Conservation (phyloP, 495 filamentous ascomycete genomes). For the Hypoxylon perforatum region DNA sequence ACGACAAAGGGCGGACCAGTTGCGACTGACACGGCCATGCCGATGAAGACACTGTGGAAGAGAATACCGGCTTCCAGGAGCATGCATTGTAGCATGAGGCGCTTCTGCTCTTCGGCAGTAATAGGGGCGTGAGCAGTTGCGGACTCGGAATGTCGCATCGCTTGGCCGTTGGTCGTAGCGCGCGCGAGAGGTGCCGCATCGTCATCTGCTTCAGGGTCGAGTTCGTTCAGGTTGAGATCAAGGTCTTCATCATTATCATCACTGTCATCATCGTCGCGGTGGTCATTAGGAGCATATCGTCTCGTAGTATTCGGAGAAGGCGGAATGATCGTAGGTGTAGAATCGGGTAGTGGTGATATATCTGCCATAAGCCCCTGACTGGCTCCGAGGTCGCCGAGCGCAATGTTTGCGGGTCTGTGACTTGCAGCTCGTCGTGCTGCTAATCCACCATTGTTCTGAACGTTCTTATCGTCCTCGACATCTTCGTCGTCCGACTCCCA, state of each 20-base stretch:
- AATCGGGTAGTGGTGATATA: constrained; percentile 59
- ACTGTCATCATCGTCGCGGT: constrained; percentile 23
- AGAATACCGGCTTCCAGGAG: constrained; percentile 87
- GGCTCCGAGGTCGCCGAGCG: constrained; percentile 56
- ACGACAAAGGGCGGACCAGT: constrained; percentile 81
- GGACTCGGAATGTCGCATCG: constrained; percentile 43
- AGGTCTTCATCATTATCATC: constrained; percentile 56
- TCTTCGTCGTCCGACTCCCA: constrained; percentile 55
- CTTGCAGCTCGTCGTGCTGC: constrained; percentile 38
- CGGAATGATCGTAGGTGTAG: constrained; percentile 46
- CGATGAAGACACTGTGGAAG: constrained; percentile 89
- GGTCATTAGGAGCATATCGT: constrained; percentile 5
- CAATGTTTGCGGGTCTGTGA: constrained; percentile 53
- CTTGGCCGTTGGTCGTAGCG: constrained; percentile 12
- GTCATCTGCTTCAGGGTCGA: constrained; percentile 49
- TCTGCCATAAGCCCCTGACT: constrained; percentile 60
- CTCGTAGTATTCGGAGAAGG: constrained; percentile 24
- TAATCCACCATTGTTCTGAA: constrained; percentile 32
- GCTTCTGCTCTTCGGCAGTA: constrained; percentile 60
- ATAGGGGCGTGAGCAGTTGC: constrained; percentile 34
- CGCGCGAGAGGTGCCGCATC: constrained; percentile 40
- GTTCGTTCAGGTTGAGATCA: constrained; percentile 64
- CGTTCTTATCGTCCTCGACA: constrained; percentile 33
- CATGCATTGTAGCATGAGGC: constrained; percentile 79
- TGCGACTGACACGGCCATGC: constrained; percentile 87